Evolutionary conservation across 2,329 filamentous ascomycete species (phyloP), one percentile per base, ranked within the genome.

Genomic region (Aschersonia sp.): DNA sequence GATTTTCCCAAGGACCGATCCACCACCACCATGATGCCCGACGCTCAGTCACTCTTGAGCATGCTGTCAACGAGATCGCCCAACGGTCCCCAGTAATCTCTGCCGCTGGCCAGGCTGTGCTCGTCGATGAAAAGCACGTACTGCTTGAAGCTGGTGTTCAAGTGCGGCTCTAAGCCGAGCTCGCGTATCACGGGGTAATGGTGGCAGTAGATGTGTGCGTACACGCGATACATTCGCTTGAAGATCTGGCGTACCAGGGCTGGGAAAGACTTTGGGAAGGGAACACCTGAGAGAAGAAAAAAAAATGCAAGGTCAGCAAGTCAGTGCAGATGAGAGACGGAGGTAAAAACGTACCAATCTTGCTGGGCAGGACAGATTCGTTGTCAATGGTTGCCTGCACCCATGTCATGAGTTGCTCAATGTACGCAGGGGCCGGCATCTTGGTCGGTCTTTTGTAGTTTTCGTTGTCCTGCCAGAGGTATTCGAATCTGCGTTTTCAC

Each of bases 71-170:
- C 92, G 55, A 98, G 70, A 65, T 98, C 92, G 9, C 91, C 91
- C 50, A 98, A 65, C 9, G 92, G 92, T 1, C 92, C 92, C 84
- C 91, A 98, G 71, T 91, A 98, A 65, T 98, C 92, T 67, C 94
- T 89, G 46, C 91, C 92, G 60, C 82, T 94, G 31, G 89, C 89
- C 56, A 98, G 70, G 56, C 80, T 82, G 68, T 97, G 92, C 74
- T 98, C 94, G 65, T 98, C 89, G 56, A 98, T 89, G 67, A 98
- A 98, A 50, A 98, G 77, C 52, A 98, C 92, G 61, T 97, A 98
- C 68, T 98, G 92, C 76, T 98, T 98, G 80, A 98, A 98, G 69
- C 88, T 94, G 10, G 92, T 98, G 69, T 98, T 98, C 55, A 98
- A 78, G 66, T 98, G 92, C 43, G 94, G 89, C 68, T 98, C 92